Evolutionary conservation across 345 rosid genomes (phyloP).

Genomic region (Boechera divaricarpa): DNA sequence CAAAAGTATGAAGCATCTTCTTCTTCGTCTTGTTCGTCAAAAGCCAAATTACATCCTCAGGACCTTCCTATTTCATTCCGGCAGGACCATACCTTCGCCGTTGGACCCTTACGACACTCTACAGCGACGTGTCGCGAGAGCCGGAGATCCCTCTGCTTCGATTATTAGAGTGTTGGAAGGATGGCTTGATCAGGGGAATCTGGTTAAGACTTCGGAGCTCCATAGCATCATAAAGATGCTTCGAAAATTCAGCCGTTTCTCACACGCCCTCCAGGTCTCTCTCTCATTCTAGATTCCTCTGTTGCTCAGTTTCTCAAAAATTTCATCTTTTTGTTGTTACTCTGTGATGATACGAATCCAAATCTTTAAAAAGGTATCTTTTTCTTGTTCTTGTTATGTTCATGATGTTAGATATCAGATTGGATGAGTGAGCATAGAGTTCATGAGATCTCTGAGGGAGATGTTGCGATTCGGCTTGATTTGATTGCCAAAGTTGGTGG

Average conservation of each 20-base stretch:
- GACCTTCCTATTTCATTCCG: conserved; percentile 22
- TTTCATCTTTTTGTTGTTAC: not conserved
- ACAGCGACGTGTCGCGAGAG: conserved; percentile 44
- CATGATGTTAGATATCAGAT: conserved; percentile 51
- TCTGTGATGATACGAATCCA: not conserved
- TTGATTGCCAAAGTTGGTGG: conserved; percentile 60
- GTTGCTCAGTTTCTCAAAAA: not conserved
- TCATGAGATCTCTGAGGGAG: conserved; percentile 41
- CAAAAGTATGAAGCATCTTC: conserved; percentile 31
- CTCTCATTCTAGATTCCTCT: not conserved
- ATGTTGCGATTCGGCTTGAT: conserved; percentile 58
- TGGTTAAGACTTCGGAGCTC: conserved; percentile 44
- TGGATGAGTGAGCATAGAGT: conserved; percentile 51
- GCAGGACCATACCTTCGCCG: conserved; percentile 19
- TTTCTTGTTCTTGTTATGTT: not conserved
- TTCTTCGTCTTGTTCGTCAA: conserved; percentile 24
- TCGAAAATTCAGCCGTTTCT: conserved; percentile 47
- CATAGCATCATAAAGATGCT: conserved; percentile 50
- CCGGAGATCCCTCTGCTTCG: conserved; percentile 48
- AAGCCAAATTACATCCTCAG: conserved; percentile 18
- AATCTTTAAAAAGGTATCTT: not conserved
- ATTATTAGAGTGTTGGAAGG: conserved; percentile 50
- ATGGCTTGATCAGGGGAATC: conserved; percentile 61
- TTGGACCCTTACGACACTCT: conserved; percentile 45
- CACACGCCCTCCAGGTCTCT: conserved; percentile 62